Base-by-base conservation (phyloP, 2,329 filamentous ascomycete genomes). In the Thielaviopsis populi region DNA sequence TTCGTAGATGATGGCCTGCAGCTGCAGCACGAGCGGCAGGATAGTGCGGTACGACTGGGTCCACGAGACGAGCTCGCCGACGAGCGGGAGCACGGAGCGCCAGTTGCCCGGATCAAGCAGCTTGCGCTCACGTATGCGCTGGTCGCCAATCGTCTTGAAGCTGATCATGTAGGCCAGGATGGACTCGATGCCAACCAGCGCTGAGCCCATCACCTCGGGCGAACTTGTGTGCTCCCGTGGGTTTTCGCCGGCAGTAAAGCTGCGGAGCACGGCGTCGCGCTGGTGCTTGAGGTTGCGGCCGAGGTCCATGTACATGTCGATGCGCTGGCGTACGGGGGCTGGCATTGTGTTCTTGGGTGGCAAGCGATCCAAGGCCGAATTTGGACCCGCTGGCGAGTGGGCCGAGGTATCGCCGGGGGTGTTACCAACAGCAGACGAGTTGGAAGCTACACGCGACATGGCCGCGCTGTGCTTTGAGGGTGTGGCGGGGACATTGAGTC, bases 281-380 rank as follows among this genome's bases (percentile, higher is more conserved):
- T 76, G 73, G 66, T 82, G 80, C 73, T 84, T 84, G 19, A 83
- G 73, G 62, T 75, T 77, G 40, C 74, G 77, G 1, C 78, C 81
- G 7, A 82, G 68, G 2, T 67, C 70, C 33, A 70, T 71, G 68
- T 77, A 40, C 69, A 58, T 68, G 7, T 24, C 69, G 62, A 24
- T 70, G 70, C 13, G 71, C 70, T n/a, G 61, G 59, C 50, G 65
- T 40, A 59, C 42, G 7, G 50, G 53, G 11, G n/a, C 41, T 1
- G 53, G 54, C 2, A 56, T 40, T 5, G 46, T 17, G 24, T 50
- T 53, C 62, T 63, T 63, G 19, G 62, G 53, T 13, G 50, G 19
- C 24, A 24, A 17, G 3, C 62, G 53, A 10, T 63, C 62, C 6
- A 41, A 48, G 19, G 59, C 41, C 5, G 54, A 59, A 13, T 42